Base-by-base conservation (phyloP, 2,329 filamentous ascomycete genomes). In the Aureobasidium sp. region DNA sequence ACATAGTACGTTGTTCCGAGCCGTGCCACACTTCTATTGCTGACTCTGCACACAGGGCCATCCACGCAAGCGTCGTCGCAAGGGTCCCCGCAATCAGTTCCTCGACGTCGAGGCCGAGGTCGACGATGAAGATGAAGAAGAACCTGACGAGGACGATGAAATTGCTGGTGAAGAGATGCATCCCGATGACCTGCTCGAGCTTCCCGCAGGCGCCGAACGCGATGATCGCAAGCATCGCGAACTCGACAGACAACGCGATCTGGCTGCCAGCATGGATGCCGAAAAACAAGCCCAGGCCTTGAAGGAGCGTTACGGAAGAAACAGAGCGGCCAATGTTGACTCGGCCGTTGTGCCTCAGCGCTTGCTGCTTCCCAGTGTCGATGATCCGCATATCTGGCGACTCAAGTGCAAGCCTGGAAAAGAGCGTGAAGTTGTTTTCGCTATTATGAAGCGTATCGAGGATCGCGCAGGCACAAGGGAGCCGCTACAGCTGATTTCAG, bases 51-150 rank as follows among this genome's bases (percentile, higher is more conserved):
- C 52, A 29, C 61, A 84, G 79, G 78, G 77, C 55, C 81, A 88
- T 64, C 87, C 88, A 54, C 81, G 86, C 62, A 97, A 97, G 71
- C 86, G 90, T 55, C 72, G 78, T 65, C 85, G 84, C 68, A 82
- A 81, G 67, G 83, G 86, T 59, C 79, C 80, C 59, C 82, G 88
- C 58, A 88, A 88, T 62, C 84, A 86, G 64, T 96, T 96, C 81
- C 84, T 98, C 72, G 93, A 98, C 82, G 88, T 91, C 64, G 93
- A 98, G 77, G 93, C 93, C 68, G 93, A 96, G 72, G 93, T 98
- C 61, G 93, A 97, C 65, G 93, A 87, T 55, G 84, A 95, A 59
- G 90, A 95, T 62, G 90, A 95, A 62, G 87, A 89, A 60, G 85
- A 80, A 60, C 87, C 88, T 57, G 89, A 95, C 59, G 89, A 94